Percentiles rank a stretch among this genome's conserved stretches.
phyloP scores from a whole-genome alignment of 139 green algal species.

The Mesotaenium endlicherianum region DNA sequence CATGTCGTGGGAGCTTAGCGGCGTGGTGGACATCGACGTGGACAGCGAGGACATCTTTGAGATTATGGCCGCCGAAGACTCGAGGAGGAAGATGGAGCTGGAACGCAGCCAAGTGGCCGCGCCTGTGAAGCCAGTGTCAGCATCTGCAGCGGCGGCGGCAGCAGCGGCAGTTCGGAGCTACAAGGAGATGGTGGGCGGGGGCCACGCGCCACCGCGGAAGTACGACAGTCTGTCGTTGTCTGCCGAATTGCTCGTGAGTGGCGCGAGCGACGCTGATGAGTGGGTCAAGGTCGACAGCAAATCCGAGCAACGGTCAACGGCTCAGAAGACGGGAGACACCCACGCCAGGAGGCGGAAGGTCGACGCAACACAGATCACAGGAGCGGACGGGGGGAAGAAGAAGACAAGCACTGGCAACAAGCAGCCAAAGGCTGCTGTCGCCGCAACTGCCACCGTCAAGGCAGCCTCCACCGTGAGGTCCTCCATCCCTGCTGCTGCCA shows the following conservation, averaged over 20 bases:
- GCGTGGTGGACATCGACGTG: not conserved
- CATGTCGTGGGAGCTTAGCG: not conserved
- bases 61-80: slow-evolving; percentile 26
- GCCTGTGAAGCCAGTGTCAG: not conserved
- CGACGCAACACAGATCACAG: no score
- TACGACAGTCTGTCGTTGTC: not conserved
- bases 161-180: not conserved
- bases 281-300: not conserved
- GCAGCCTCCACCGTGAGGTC: no score
- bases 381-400: no score
- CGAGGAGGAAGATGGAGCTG: not conserved
- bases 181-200: not conserved
- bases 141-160: not conserved
- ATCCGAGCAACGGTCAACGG: not conserved
- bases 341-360: no score
- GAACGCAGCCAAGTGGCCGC: not conserved
- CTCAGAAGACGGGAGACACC: no score
- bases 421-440: no score
- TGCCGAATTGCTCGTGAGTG: no score
- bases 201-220: not conserved
- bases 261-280: no score
- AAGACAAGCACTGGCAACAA: not conserved
- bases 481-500: not conserved
- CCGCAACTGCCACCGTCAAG: not conserved
- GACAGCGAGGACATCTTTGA: slow-evolving; percentile 33